Conservation (phyloP, 495 filamentous ascomycete genomes). For the Bryoglossum gracile region DNA sequence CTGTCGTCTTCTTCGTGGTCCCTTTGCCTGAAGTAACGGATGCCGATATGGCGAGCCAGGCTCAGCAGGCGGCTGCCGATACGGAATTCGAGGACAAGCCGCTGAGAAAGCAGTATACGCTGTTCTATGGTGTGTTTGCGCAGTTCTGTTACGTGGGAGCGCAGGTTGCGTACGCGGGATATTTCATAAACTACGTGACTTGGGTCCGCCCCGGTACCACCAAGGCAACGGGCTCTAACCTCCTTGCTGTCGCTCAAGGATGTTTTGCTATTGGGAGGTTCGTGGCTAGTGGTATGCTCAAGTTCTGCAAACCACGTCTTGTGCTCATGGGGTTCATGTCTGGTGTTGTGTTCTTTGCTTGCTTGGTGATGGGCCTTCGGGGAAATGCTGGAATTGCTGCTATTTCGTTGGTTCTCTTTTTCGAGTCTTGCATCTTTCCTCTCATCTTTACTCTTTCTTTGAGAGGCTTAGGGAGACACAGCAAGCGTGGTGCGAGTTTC, state of each 20-base stretch:
- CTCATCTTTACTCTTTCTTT: conserved; percentile 63
- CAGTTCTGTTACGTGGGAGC: conserved; percentile 69
- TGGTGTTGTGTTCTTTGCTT: conserved; percentile 49
- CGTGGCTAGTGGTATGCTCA: conserved; percentile 45
- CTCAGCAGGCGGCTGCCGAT: conserved; percentile 34
- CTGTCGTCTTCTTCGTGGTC: conserved; percentile 55
- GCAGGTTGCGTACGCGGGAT: conserved; percentile 54
- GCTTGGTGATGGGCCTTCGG: conserved; percentile 44
- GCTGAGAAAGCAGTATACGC: conserved; percentile 53
- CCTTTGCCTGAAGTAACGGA: conserved; percentile 68
- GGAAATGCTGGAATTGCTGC: conserved; percentile 49
- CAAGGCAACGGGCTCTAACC: conserved; percentile 33
- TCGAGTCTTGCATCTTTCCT: conserved; percentile 62
- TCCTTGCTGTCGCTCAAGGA: conserved; percentile 59
- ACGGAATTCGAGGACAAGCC: conserved; percentile 35
- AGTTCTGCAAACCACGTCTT: conserved; percentile 41
- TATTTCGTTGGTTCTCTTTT: conserved; percentile 59
- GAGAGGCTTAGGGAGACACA: conserved; percentile 61
- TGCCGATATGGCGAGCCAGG: conserved; percentile 59
- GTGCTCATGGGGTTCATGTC: conserved; percentile 44
- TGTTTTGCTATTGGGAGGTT: conserved; percentile 62
- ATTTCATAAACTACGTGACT: conserved; percentile 40
- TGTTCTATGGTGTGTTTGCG: conserved; percentile 58
- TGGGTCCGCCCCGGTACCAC: conserved; percentile 26
- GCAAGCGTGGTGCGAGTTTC: conserved; percentile 56